A percentile compares a stretch with the other conserved stretches of the same genome.
Conservation (phyloP, 1,139 yeast species). For the Kazachstania sp. region DNA sequence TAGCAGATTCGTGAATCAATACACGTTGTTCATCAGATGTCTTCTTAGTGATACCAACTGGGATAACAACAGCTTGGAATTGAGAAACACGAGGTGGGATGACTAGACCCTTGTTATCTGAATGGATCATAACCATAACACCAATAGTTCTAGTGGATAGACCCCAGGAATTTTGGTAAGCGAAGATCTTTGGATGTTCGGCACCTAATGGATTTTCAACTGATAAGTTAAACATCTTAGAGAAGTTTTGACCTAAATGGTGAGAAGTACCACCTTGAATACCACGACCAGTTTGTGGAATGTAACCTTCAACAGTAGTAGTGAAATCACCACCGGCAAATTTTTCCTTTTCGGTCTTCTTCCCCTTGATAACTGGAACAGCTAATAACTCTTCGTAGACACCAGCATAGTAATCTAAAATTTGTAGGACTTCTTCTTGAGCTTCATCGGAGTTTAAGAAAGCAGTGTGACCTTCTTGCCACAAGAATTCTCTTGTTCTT, state of each 20-base stretch:
- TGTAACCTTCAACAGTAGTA: slow-evolving; percentile 92
- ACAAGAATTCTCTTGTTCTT: slow-evolving; percentile 96
- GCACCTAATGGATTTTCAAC: slow-evolving; percentile 92
- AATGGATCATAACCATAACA: slow-evolving; percentile 98
- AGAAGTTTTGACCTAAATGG: slow-evolving; percentile 95
- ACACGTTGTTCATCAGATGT: slow-evolving; percentile 68
- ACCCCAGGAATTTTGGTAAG: slow-evolving; percentile 99
- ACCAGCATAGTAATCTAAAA: slow-evolving; percentile 76
- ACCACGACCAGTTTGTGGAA: slow-evolving; percentile 98
- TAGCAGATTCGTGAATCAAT: slow-evolving; percentile 61
- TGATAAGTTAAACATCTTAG: slow-evolving; percentile 92
- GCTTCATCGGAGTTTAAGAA: slow-evolving; percentile 79
- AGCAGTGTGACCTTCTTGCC: slow-evolving; percentile 99
- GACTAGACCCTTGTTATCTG: slow-evolving; percentile 96
- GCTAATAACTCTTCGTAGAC: slow-evolving; percentile 89
- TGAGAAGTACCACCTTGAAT: slow-evolving; percentile 99
- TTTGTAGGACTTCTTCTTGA: slow-evolving; percentile 71
- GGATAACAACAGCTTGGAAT: slow-evolving; percentile 82
- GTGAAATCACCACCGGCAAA: slow-evolving; percentile 97
- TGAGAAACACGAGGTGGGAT: slow-evolving; percentile 96
- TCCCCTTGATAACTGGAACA: slow-evolving; percentile 94
- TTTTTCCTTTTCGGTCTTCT: slow-evolving; percentile 93
- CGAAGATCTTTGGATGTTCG: slow-evolving; percentile 76
- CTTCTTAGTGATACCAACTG: slow-evolving; percentile 90
- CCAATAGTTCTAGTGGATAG: slow-evolving; percentile 96